Base-by-base conservation (phyloP, 805 yeast species). In the Candida ortonii region DNA sequence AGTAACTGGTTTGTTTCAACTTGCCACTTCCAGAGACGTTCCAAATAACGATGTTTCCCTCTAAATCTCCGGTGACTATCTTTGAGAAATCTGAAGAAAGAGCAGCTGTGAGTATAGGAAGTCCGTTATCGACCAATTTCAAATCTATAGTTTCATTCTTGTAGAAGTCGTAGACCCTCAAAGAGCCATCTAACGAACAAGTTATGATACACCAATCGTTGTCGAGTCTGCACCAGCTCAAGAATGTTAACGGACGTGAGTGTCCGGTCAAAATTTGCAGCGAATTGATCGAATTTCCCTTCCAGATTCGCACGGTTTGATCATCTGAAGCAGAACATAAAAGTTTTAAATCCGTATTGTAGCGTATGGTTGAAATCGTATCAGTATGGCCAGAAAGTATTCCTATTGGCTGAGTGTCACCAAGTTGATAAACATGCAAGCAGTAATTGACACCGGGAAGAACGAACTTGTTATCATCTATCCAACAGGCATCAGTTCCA, bases 241-340 rank as follows among this genome's bases (percentile, higher is more conserved):
- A 64, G 13, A 64, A 69, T 3, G 77, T 63, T 7, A 80, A 65
- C 17, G 85, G 76, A 36, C 78, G 73, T 1, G 75, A 64, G 52
- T 81, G 87, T 0, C 79, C 80, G 6, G 52, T 36, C 23, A 76
- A 52, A 5, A 71, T 59, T 37, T 70, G 70, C 22, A 70, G 60
- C 18, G 76, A 70, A 39, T 73, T 74, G 16, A 73, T 61, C 20
- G 78, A 72, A 17, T 71, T 70, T 22, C 87, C 82, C 49, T 70
- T 74, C 95, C 96, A 89, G 14, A 87, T 65, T 46, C 85, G 73
- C 7, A 88, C 68, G 0, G 73, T 65, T 36, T 74, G 71, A 54
- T 89, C 96, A 52, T 85, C 95, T 1, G 94, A 78, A 7, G 85
- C 79, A 2, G 89, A 77, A 3, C 87, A 78, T 25, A 89, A 62